Evolutionary conservation across 192 early-diverging fungal species (phyloP).

Genomic region (Anaeromyces robustus): DNA sequence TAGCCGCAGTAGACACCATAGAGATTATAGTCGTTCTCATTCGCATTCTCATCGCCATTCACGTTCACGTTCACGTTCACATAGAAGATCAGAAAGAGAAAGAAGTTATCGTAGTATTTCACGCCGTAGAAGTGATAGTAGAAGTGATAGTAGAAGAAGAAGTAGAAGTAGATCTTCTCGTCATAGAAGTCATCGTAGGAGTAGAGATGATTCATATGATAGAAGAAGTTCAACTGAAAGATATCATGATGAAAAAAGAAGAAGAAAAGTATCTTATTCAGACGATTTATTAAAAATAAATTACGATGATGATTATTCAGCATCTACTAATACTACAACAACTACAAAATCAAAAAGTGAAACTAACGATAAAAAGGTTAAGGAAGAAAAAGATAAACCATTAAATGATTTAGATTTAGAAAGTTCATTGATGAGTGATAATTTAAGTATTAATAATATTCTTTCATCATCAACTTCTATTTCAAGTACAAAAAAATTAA

Average conservation of each 20-base stretch:
- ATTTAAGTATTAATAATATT: neutral
- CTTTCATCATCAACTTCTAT: neutral
- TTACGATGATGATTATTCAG: neutral
- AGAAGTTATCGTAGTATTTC: neutral
- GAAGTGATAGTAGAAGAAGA: neutral
- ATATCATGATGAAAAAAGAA: neutral
- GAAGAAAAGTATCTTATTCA: neutral
- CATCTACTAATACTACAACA: neutral
- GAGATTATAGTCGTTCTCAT: neutral
- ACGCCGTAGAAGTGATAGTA: neutral
- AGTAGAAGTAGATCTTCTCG: neutral
- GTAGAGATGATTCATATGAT: neutral
- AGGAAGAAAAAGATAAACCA: neutral
- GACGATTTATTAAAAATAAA: neutral
- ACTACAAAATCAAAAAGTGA: neutral
- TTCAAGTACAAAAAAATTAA: neutral
- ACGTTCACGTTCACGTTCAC: neutral
- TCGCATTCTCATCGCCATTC: too few species aligned
- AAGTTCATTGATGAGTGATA: neutral
- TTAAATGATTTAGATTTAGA: neutral
- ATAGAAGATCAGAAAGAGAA: neutral
- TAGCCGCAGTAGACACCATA: neutral
- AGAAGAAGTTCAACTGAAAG: neutral
- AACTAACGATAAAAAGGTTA: neutral
- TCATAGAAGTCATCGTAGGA: neutral